Base-by-base conservation (phyloP, 1,284 basidiomycete genomes). In the Meripilus lineatus region DNA sequence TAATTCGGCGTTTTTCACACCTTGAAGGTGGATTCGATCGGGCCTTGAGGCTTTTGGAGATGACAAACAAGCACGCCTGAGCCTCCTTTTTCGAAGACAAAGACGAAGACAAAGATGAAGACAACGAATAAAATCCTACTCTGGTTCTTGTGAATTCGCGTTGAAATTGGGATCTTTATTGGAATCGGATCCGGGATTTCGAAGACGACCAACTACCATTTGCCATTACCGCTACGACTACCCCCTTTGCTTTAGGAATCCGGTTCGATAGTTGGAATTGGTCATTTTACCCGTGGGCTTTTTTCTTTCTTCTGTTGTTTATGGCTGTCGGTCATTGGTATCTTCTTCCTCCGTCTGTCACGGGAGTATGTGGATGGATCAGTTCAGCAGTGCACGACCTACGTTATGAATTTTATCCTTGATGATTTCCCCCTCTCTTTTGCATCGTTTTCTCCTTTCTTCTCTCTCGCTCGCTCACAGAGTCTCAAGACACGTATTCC, bases 1-100 rank as follows among this genome's bases (percentile, higher is more conserved):
- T 39, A 81, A 83, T 51, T 68, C 74, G 8, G 72, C 75, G 11
- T 82, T 83, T 56, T 59, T 71, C 23, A 59, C 53, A 30, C 47
- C 53, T 11, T 40, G 25, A 40, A 5, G 28, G 28, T 30, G 28
- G 10, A 10, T 30, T 10, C 28, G 10, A 10, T 30, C 28, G 10
- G 15, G 10, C n/a, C 28, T 10, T 10, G 10, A 30, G 10, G 10
- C 10, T 10, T 30, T 15, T 15, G 28, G 15, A 10, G 15, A 10
- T 15, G 10, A 30, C 28, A 10, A 10, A 30, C 28, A 10, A 30
- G 10, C 28, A 10, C 10, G 10, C 28, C 28, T 10, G 10, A 10
- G 10, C 10, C n/a, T 15, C 28, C 28, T 10, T 30, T 10, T 15
- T 10, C n/a, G 15, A 30, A 10, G 10, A 30, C 10, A 15, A n/a